Evolutionary conservation across 768 basidiomycete genomes (phyloP), one percentile per base, ranked within the genome.

Genomic region (Russula lepida): DNA sequence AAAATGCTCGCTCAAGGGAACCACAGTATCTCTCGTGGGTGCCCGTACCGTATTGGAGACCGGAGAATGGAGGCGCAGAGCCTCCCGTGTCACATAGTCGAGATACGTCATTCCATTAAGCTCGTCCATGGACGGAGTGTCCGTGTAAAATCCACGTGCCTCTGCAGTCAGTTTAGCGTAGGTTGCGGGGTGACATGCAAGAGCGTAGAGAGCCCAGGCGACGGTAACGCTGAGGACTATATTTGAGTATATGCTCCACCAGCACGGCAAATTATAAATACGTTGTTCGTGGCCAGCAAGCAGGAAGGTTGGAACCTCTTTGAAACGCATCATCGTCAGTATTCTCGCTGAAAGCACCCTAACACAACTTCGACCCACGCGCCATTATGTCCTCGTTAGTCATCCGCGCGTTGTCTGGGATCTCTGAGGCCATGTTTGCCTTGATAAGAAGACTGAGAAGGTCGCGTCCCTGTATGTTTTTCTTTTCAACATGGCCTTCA

Each of bases 111-210:
- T 74, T 4, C 78, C 74, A 58, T 81, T 79, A 1, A 91, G 77
- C 33, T 84, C 78, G 33, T 90, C 88, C 83, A 89, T 87, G 4
- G 78, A 77, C 3, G 87, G 86, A 0, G 72, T 80, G 11, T 86
- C 81, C 0, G 81, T 83, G 0, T 75, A 67, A 12, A 84, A 72
- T 0, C 72, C 67, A 8, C 80, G 70, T 1, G 86, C 73, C 66
- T 90, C 87, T 1, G 80, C 75, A 0, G 85, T 77, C 0, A 91
- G 76, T 63, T 80, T 80, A 9, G 66, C 71, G 63, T 88, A 86
- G 4, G 79, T 71, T 1, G 76, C 72, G 0, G 76, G 75, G 46
- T 79, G 64, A 61, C 79, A 74, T 0, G 79, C 73, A 7, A 89
- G 73, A 1, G 79, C 78, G 65, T 76, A 85, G 0, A 89, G 70